Conservation (phyloP, 495 filamentous ascomycete genomes). For the Neurospora hispaniola region DNA sequence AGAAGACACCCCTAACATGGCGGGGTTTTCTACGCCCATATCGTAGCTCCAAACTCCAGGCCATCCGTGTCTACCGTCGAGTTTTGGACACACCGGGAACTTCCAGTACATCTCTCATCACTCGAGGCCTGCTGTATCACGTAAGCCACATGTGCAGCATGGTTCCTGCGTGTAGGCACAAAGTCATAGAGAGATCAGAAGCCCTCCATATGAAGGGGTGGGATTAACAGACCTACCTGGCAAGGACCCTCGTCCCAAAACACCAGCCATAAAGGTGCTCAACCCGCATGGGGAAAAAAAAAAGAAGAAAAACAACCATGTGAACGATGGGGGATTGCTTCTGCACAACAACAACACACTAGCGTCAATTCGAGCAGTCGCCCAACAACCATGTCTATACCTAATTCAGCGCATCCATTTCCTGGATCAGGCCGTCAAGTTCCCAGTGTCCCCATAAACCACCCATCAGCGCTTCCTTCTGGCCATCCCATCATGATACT, state of each 20-base stretch:
- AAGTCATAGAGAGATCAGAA: neutral
- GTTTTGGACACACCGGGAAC: neutral
- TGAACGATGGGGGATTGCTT: neutral
- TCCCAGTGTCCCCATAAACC: neutral
- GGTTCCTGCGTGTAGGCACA: neutral
- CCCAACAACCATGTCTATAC: neutral
- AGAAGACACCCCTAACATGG: neutral
- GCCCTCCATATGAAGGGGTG: neutral
- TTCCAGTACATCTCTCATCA: neutral
- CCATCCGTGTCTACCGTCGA: neutral
- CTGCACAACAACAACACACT: neutral
- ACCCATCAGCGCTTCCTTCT: neutral
- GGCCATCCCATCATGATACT: neutral
- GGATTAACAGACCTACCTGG: neutral
- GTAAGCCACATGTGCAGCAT: neutral
- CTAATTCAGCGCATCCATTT: neutral
- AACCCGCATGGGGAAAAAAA: neutral
- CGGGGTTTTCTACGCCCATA: neutral
- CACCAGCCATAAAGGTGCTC: neutral
- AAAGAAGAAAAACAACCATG: neutral
- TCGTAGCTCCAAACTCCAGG: neutral
- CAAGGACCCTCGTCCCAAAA: neutral
- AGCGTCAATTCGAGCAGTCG: neutral
- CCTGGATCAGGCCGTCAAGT: neutral
- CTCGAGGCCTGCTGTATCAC: neutral